Base-by-base conservation (phyloP, 169 alveolate species). In the Blepharisma undulans region DNA sequence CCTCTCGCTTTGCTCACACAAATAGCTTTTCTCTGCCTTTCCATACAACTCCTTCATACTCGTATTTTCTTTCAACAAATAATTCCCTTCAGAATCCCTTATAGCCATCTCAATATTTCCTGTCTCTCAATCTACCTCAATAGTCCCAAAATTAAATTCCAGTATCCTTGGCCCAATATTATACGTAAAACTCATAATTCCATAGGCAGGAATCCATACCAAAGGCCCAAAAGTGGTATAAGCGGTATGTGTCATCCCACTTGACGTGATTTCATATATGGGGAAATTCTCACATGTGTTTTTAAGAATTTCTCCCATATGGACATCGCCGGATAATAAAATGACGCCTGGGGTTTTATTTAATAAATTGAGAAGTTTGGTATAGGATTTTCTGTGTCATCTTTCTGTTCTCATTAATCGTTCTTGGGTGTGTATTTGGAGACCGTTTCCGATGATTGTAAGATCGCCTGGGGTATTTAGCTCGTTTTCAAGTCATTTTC, bases 251-350 rank as follows among this genome's bases (percentile, higher is more conserved):
- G 95, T 81, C 10, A 92, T 36, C 18, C 93, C 95, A 29, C 92
- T 82, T 34, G 95, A 92, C 0, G 92, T 89, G 12, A 89, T 72
- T 84, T 92, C 95, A 30, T 61, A 66, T 29, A 92, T 5, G 16
- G 82, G 79, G 60, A 32, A 90, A 19, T 87, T 78, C 4, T 84
- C 59, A 61, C 95, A 92, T 16, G 92, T 86, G 72, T 89, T 84
- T 76, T 77, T 78, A 27, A 89, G 32, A 7, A 95, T 91, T 86
- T 95, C 94, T 71, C 97, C 94, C 87, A 91, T 94, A 71, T 96
- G 97, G 21, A 95, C 93, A 80, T 95, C 97, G 6, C 97, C 97
- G 61, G 96, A 77, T 4, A 96, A 89, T 36, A 96, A 86, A 8
- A 95, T 85, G 2, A 93, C 97, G 14, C 95, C 96, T 59, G 91